Evolutionary conservation across 225 moss, liverwort and hornwort species (phyloP).

Genomic region (Physcomitrium patens): DNA sequence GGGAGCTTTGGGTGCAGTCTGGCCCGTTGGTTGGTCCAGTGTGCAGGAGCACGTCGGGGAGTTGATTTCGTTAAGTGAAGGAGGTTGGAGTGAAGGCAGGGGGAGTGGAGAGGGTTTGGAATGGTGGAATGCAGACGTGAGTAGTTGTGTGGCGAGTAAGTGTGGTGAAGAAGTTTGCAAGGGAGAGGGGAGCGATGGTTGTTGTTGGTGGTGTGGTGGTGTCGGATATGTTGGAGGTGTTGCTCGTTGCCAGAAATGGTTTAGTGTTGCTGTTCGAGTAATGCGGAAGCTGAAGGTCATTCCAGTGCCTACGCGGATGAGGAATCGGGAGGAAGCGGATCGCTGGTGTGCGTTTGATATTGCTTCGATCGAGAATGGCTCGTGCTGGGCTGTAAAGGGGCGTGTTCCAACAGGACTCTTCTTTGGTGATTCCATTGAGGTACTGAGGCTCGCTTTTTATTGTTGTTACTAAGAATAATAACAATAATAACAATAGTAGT

Average conservation of each 20-base stretch:
- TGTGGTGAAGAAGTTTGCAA: background rate
- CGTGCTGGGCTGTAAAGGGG: constrained; percentile 22
- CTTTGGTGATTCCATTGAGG: constrained; percentile 25
- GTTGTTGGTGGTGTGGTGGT: background rate
- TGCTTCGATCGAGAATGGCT: constrained; percentile 34
- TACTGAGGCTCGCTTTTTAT: constrained; percentile 22
- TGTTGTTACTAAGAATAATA: too few species aligned
- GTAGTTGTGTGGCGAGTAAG: constrained; percentile 8
- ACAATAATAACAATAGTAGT: too few species aligned
- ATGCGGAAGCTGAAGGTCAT: constrained; percentile 33
- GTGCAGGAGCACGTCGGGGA: background rate
- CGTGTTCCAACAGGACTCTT: background rate
- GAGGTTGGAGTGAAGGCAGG: constrained; percentile 1
- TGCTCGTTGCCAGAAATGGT: constrained; percentile 17
- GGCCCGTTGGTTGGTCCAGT: background rate
- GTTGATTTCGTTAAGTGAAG: background rate
- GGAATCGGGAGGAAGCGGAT: constrained; percentile 22
- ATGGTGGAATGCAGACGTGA: constrained; percentile 27
- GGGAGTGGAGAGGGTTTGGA: constrained; percentile 19
- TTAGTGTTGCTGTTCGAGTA: constrained; percentile 10
- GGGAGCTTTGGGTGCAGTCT: constrained; percentile 26
- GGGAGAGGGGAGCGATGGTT: too few species aligned
- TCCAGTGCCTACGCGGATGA: constrained; percentile 8
- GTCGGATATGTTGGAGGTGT: constrained; percentile 13
- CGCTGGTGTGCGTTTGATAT: constrained; percentile 10